Evolutionary conservation across 202 grass and related monocot genomes (phyloP).

Genomic region (Zoysia matrella): DNA sequence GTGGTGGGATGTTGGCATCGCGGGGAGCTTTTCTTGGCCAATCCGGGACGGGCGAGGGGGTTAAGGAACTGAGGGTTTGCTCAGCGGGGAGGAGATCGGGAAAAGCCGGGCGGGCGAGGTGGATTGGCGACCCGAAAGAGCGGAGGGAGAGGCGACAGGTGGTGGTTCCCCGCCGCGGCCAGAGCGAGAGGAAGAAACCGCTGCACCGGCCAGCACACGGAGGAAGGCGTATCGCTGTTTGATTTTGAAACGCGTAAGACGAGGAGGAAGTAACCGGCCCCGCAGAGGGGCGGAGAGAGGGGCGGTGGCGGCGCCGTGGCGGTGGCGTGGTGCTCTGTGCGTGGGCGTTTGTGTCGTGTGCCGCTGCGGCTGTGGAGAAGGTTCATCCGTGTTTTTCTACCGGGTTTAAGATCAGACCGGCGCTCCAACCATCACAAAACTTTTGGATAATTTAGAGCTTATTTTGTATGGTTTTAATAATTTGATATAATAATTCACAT

Average conservation of each 20-base stretch:
- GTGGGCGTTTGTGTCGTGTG: constrained; percentile 37
- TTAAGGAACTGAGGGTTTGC: constrained; percentile 37
- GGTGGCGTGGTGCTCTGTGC: constrained; percentile 26
- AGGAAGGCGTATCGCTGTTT: constrained; percentile 13
- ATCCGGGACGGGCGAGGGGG: not conserved
- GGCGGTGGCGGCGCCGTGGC: not conserved
- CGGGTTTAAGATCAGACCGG: no score
- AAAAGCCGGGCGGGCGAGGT: not conserved
- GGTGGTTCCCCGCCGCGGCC: constrained; percentile 8
- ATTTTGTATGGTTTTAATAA: no score
- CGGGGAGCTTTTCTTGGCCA: constrained; percentile 14
- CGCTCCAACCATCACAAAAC: no score
- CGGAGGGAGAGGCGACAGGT: not conserved
- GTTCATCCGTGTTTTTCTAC: not conserved
- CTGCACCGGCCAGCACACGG: not conserved
- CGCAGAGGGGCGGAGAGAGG: not conserved
- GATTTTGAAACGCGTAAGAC: constrained; percentile 49
- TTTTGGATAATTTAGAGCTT: no score
- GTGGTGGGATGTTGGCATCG: constrained; percentile 3
- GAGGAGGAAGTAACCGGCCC: constrained; percentile 19
- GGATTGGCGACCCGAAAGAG: constrained; percentile 30
- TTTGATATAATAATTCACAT: no score
- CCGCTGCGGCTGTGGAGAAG: constrained; percentile 16
- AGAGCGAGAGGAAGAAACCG: not conserved
- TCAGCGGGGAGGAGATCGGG: constrained; percentile 46